Base-by-base conservation (phyloP, 768 basidiomycete species). In the Suillus variegatus region DNA sequence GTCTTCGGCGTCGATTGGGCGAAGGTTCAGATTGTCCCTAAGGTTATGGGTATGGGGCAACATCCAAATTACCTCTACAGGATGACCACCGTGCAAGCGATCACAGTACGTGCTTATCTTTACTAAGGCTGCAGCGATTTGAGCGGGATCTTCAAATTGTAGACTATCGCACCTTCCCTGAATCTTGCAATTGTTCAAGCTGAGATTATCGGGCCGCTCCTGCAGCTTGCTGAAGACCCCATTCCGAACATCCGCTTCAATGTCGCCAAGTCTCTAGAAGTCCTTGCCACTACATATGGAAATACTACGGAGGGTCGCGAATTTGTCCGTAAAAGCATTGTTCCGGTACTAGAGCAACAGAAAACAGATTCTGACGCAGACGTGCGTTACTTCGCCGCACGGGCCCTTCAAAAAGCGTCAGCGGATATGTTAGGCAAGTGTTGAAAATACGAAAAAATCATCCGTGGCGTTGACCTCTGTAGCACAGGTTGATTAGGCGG, bases 171-270 rank as follows among this genome's bases (percentile, higher is more conserved):
- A 8, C 94, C 97, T 1, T 92, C 94, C 16, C 82, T 99, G 71
- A 92, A 86, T 68, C 77, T 93, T 67, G 88, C 94, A 57, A 94
- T 94, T 69, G 86, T 98, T 69, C 87, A 87, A 40, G 84, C 90
- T 57, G 91, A 93, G 61, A 91, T 99, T 71, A 87, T 98, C 67
- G 88, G 89, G 28, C 90, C 92, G 46, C 85, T 99, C 60, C 80
- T 97, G 64, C 84, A 88, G 65, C 87, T 99, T 54, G 89, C 93
- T 18, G 82, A 84, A 61, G 97, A 99, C 75, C 88, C 93, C 13
- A 99, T 99, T 74, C 97, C 97, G 62, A 99, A 99, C 78, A 99
- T 99, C 77, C 93, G 97, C 44, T 99, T 99, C 85, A 99, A 99
- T 76, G 96, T 99, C 36, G 92, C 96, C 32, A 99, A 98, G 78